Evolutionary conservation across 768 basidiomycete genomes (phyloP).

Genomic region (Boletus edulis): DNA sequence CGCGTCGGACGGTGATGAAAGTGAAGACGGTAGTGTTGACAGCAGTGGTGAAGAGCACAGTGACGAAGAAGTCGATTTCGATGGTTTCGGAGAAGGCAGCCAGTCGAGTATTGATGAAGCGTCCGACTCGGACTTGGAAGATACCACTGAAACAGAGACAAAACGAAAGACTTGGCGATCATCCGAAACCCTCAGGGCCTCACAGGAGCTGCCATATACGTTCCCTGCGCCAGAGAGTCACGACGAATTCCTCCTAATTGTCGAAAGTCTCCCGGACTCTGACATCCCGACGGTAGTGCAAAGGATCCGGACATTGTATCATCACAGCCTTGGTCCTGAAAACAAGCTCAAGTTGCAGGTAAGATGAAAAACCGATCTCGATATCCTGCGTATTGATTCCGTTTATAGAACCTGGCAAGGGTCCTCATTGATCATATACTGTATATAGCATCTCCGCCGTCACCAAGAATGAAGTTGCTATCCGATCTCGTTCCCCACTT

Average conservation of each 20-base stretch:
- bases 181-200: conserved; percentile 28
- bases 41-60: conserved; percentile 26
- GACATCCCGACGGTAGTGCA: conserved; percentile 82
- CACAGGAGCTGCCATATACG: conserved; percentile 82
- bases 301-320: conserved; percentile 86
- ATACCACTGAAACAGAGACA: conserved; percentile 40
- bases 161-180: conserved; percentile 34
- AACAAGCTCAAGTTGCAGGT: conserved; percentile 95
- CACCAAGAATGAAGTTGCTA: conserved; percentile 58
- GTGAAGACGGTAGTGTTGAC: conserved; percentile 34
- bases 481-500: conserved; percentile 75
- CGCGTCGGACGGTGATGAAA: conserved; percentile 33
- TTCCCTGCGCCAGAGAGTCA: conserved; percentile 87
- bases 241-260: conserved; percentile 84
- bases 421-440: conserved; percentile 90
- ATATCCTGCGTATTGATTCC: not conserved
- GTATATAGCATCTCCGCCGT: conserved; percentile 63
- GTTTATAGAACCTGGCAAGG: conserved; percentile 58
- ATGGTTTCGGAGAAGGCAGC: conserved; percentile 33
- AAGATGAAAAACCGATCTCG: conserved; percentile 16
- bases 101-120: conserved; percentile 39
- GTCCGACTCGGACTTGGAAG: conserved; percentile 33
- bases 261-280: conserved; percentile 66
- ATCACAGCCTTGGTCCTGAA: conserved; percentile 86
- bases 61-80: conserved; percentile 31